Conservation (phyloP, 345 rosid species). For the Bruguiera parviflora region DNA sequence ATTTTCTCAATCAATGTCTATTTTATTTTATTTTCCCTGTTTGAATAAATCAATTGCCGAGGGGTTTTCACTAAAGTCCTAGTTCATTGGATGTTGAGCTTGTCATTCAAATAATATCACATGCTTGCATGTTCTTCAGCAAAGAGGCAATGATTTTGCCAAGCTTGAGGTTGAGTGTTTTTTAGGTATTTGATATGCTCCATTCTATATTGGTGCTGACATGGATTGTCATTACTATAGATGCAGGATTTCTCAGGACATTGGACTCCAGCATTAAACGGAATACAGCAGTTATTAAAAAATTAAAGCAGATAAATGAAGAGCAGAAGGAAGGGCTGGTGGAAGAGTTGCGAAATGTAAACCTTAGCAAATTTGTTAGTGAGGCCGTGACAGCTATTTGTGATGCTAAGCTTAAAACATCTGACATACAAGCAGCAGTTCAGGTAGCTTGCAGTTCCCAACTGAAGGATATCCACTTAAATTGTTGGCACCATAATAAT, state of each 20-base stretch:
- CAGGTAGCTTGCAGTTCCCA: constrained; percentile 51
- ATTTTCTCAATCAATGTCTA: background rate
- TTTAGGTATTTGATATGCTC: background rate
- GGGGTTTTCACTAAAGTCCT: too few relatives aligned
- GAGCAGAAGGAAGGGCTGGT: constrained; percentile 83
- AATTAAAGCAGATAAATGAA: constrained; percentile 88
- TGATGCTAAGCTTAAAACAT: constrained; percentile 89
- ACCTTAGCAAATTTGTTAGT: constrained; percentile 91
- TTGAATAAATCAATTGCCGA: too few relatives aligned
- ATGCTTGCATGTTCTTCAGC: background rate
- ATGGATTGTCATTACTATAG: constrained; percentile 38
- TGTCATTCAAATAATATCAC: too few relatives aligned
- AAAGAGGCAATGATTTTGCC: background rate
- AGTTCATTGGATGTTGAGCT: too few relatives aligned
- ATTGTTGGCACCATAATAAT: background rate
- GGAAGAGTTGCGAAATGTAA: constrained; percentile 81
- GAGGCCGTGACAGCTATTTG: constrained; percentile 93
- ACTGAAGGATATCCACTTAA: background rate
- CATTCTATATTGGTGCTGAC: constrained; percentile 1
- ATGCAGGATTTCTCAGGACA: constrained; percentile 77
- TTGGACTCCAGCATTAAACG: constrained; percentile 94
- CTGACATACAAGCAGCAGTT: constrained; percentile 92
- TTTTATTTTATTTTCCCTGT: background rate
- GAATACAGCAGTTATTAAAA: constrained; percentile 90
- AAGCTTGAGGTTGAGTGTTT: background rate